Base-by-base conservation (phyloP, 345 rosid species). In the Citrus cavaleriei region DNA sequence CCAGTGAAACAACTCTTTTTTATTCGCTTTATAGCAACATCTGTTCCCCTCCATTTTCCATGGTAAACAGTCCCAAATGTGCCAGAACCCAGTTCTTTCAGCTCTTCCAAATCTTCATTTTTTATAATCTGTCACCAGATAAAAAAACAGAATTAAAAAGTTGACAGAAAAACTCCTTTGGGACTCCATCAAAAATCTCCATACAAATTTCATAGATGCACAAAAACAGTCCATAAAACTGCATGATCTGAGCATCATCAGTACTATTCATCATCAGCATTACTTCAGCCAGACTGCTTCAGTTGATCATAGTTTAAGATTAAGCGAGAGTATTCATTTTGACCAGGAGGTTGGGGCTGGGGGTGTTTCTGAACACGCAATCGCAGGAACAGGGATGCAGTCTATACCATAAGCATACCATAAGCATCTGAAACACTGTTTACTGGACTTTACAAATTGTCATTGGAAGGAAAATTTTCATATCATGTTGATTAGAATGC, bases 41-140 rank as follows among this genome's bases (percentile, higher is more conserved):
- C 98, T 25, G 97, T 90, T 67, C 98, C 99, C 71, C 95, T 94
- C 98, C 99, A 96, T 83, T 96, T 94, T 80, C 99, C 99, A 87
- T 96, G 99, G 81, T 94, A 96, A 62, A 96, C 98, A 55, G 98
- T 96, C 72, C 99, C 99, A 88, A 94, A 96, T 62, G 97, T 91
- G 67, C 99, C 99, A 77, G 99, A 93, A 83, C 98, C 99, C 61
- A 96, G 83, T 82, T 94, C 99, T 82, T 81, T 94, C 75, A 93
- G 88, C 87, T 96, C 99, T 91, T 94, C 98, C 62, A 96, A 92
- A 85, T 94, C 99, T 64, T 93, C 98, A 81, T 94, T 90, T 83
- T 85, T 88, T 79, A 96, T 96, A 77, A 94, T 85, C 99, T 96
- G 81, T 68, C 21, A 58, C 70, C 62, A 7, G 24, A 79, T 54